Evolutionary conservation across 1,284 basidiomycete genomes (phyloP).

Genomic region (Schizophyllum amplum): DNA sequence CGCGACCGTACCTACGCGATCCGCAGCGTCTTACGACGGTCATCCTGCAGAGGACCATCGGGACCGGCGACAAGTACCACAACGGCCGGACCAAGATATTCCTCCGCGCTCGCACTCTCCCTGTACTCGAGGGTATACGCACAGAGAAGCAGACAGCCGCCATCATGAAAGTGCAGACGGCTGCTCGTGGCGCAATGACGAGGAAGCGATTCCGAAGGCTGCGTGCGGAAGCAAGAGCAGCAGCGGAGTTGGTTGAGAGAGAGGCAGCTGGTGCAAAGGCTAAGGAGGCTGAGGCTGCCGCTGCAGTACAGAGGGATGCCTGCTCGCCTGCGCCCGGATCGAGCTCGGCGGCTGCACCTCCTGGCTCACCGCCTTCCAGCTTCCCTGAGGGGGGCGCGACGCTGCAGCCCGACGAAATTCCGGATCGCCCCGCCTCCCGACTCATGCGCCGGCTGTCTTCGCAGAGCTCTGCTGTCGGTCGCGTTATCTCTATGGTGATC

Average conservation of each 20-base stretch:
- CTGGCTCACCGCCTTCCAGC: no score
- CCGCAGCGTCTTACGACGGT: conserved; percentile 80
- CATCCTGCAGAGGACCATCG: conserved; percentile 81
- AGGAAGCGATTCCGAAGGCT: conserved; percentile 59
- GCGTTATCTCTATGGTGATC: no score
- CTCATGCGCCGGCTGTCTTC: no score
- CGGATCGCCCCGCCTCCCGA: no score
- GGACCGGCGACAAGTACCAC: conserved; percentile 94
- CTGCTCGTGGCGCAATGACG: conserved; percentile 81
- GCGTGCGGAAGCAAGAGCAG: conserved; percentile 86
- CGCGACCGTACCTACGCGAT: conserved; percentile 71
- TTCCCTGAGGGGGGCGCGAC: no score
- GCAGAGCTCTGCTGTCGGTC: no score
- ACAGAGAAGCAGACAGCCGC: conserved; percentile 85
- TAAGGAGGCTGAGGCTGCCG: neutral
- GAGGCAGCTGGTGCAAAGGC: conserved; percentile 51
- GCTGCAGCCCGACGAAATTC: no score
- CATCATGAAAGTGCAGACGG: conserved; percentile 95
- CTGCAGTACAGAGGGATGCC: neutral
- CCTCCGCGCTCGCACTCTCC: conserved; percentile 98
- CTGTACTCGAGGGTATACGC: conserved; percentile 88
- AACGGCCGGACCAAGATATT: conserved; percentile 97
- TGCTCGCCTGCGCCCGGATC: neutral
- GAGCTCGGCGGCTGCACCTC: no score
- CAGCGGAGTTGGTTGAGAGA: conserved; percentile 88